A percentile compares a stretch with the other conserved stretches of the same genome.
These are phyloP conservation scores for Crepidotus variabilis DNA, from an alignment of 768 basidiomycete species.

Conservation along the genomic window DNA sequence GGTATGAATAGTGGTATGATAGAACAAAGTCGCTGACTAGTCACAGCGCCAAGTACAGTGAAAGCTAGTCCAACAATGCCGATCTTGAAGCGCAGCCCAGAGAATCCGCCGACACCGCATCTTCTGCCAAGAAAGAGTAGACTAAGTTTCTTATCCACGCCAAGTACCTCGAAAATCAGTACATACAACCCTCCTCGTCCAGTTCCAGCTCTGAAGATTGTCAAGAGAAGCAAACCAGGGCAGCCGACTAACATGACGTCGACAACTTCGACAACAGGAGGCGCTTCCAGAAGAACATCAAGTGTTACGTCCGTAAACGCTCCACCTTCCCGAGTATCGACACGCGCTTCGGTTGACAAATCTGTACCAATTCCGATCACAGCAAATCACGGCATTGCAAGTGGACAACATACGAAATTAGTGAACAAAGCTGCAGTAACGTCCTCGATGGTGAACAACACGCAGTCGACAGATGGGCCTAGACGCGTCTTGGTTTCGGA, in stretches of 20 bases:
- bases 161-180: conserved; percentile 10
- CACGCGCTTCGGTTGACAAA: conserved; percentile 2
- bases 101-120: background rate
- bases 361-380: background rate
- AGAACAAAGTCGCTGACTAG: no score
- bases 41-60: no score
- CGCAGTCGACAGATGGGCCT: conserved; percentile 17
- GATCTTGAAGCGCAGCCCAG: background rate
- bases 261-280: background rate
- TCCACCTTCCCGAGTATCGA: conserved; percentile 3
- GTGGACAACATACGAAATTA: background rate
- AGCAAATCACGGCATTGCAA: background rate
- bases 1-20: background rate
- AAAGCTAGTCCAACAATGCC: no score
- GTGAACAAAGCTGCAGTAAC: background rate
- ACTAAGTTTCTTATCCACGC: conserved; percentile 12
- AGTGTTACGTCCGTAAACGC: conserved; percentile 1
- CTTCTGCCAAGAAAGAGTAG: background rate
- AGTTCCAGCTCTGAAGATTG: conserved; percentile 43
- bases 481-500: conserved; percentile 28
- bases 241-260: background rate
- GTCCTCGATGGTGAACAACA: background rate
- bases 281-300: conserved; percentile 12
- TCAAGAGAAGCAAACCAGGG: conserved; percentile 31
- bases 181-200: conserved; percentile 27